Percentiles rank a stretch among this genome's conserved stretches.
Conservation (phyloP, 495 filamentous ascomycete species). For the Staphylotrichum tortipilum region DNA sequence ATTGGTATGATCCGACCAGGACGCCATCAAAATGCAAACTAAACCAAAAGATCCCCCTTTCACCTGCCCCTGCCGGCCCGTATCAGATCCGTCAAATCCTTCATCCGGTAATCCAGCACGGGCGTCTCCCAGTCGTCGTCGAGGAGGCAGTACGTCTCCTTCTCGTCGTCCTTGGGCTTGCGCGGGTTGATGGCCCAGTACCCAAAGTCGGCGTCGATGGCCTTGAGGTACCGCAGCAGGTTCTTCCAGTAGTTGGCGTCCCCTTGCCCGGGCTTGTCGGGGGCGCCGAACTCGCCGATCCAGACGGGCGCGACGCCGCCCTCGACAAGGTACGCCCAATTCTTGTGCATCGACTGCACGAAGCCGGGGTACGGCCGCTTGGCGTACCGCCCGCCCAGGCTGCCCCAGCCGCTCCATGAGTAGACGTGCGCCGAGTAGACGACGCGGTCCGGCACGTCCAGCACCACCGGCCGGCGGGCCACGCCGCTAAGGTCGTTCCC, state of each 20-base stretch:
- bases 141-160: constrained; percentile 47
- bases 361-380: constrained; percentile 48
- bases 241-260: constrained; percentile 54
- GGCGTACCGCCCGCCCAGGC: constrained; percentile 40
- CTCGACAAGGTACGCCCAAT: constrained; percentile 54
- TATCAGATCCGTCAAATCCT: constrained; percentile 46
- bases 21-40: not conserved
- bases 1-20: no score
- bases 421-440: constrained; percentile 59
- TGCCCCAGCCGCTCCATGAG: constrained; percentile 55
- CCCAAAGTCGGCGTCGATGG: constrained; percentile 50
- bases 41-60: not conserved
- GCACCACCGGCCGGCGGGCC: constrained; percentile 39
- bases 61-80: constrained; percentile 4
- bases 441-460: constrained; percentile 42
- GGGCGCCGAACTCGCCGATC: constrained; percentile 53
- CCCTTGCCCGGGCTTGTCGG: constrained; percentile 37
- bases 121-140: constrained; percentile 50
- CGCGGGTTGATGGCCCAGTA: constrained; percentile 58
- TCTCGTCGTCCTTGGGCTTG: constrained; percentile 44
- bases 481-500: constrained; percentile 49
- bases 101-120: constrained; percentile 48
- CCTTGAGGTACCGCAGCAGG: constrained; percentile 44
- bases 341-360: constrained; percentile 46
- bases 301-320: constrained; percentile 51